Base-by-base conservation (phyloP, 108 stramenopile species). In the Skeletonema tropicum region DNA sequence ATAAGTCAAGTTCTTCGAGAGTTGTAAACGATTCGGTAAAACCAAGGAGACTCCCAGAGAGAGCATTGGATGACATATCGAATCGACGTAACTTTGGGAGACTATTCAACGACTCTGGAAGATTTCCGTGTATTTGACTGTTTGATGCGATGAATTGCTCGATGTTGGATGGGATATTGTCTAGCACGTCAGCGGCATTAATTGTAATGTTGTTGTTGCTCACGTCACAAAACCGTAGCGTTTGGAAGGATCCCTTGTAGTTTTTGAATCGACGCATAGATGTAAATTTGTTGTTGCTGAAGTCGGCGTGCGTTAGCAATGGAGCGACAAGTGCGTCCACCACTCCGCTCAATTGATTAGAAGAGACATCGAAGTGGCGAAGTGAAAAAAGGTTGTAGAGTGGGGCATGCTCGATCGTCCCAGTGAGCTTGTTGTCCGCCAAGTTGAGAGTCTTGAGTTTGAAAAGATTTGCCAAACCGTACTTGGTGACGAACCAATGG, bases 291-390 rank as follows among this genome's bases (percentile, higher is more conserved):
- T 73, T 70, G 39, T 85, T 82, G 36, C 89, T 85, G 23, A 90
- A 84, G 19, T 82, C 48, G 15, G 85, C 57, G 10, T 87, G 79
- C 11, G 64, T 67, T 7, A 89, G 11, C 30, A 77, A 66, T 1
- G 92, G 31, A 57, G 88, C 61, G 85, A 92, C 30, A 83, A 89
- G 62, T 78, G 89, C 12, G 85, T 66, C 89, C 77, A 84, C 55
- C 19, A 26, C 12, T 38, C 76, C 76, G 19, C 7, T 15, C 5
- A 77, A 61, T 4, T 57, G n/a, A 48, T 77, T 77, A 2, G 29
- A 19, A 0, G 76, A 77, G 2, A 77, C 3, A 45, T 77, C 76
- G 31, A 77, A 52, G 19, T 70, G 62, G 7, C 14, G 23, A 21
- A 94, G 75, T 46, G 70, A 73, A 23, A 83, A 60, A 13, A 83